phyloP scores from a whole-genome alignment of 768 basidiomycete species.

The Calocybe gangraenosa region DNA sequence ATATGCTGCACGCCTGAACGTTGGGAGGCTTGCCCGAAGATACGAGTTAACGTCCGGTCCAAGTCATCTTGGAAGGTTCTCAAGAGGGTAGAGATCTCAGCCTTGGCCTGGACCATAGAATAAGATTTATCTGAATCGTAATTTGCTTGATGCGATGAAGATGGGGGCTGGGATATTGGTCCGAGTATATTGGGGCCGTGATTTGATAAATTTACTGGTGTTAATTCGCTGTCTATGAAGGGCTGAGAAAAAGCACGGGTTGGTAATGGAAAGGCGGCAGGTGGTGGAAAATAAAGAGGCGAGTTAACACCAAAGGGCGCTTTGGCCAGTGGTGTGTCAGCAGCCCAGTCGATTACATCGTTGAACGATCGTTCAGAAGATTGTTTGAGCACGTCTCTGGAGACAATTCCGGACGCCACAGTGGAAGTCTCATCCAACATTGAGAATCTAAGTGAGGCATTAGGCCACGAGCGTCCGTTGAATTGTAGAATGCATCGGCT shows the following conservation, averaged over 20 bases:
- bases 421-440: slow-evolving; percentile 49
- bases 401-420: slow-evolving; percentile 23
- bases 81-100: slow-evolving; percentile 44
- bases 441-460: slow-evolving; percentile 58
- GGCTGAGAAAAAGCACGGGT: slow-evolving; percentile 20
- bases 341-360: too few species aligned
- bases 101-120: slow-evolving; percentile 39
- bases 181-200: not conserved
- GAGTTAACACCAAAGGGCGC: slow-evolving; percentile 18
- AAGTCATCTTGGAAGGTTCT: slow-evolving; percentile 51
- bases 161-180: not conserved
- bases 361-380: too few species aligned
- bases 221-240: too few species aligned
- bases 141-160: slow-evolving; percentile 9
- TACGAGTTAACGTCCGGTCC: slow-evolving; percentile 37
- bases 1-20: too few species aligned
- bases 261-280: slow-evolving; percentile 26
- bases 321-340: slow-evolving; percentile 1
- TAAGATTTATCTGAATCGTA: slow-evolving; percentile 33
- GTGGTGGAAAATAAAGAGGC: slow-evolving; percentile 30
- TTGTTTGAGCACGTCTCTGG: not conserved
- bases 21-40: slow-evolving; percentile 21
- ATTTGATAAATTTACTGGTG: slow-evolving; percentile 19
- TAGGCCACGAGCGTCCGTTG: slow-evolving; percentile 47
- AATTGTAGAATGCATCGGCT: slow-evolving; percentile 43